These are phyloP conservation scores for Magnusiomyces ingens DNA, from an alignment of 1,139 yeast species.

Conservation along the genomic window DNA sequence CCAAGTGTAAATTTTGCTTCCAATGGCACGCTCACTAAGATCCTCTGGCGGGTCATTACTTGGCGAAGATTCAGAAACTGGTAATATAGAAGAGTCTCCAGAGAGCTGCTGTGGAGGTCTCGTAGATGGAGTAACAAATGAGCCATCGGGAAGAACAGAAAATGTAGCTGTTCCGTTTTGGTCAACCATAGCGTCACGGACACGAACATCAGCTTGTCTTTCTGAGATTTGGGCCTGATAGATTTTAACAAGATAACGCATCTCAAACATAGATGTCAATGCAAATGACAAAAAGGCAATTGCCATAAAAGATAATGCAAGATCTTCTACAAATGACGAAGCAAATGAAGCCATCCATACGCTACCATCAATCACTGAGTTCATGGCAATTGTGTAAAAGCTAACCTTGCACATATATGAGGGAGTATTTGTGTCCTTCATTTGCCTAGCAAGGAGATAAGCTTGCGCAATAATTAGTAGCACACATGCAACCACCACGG, in stretches of 20 bases:
- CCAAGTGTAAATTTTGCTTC: constrained; percentile 55
- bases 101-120: neutral
- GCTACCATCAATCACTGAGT: constrained; percentile 61
- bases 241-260: constrained; percentile 65
- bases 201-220: constrained; percentile 48
- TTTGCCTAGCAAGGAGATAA: constrained; percentile 52
- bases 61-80: neutral
- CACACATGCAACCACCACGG: constrained; percentile 36
- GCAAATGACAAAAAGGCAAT: constrained; percentile 65
- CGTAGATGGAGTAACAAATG: constrained; percentile 1
- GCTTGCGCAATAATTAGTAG: constrained; percentile 45
- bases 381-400: constrained; percentile 50
- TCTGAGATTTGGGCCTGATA: constrained; percentile 72
- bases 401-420: constrained; percentile 68
- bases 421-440: constrained; percentile 67
- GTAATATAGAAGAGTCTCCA: neutral
- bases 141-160: constrained; percentile 5
- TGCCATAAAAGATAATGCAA: constrained; percentile 62
- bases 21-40: constrained; percentile 50
- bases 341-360: constrained; percentile 56
- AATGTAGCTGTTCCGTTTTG: constrained; percentile 1
- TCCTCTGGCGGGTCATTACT: constrained; percentile 18
- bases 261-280: constrained; percentile 68
- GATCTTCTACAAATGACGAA: constrained; percentile 47
- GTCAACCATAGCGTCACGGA: constrained; percentile 21